Conservation (phyloP, 805 yeast species). For the Candida silvatica region DNA sequence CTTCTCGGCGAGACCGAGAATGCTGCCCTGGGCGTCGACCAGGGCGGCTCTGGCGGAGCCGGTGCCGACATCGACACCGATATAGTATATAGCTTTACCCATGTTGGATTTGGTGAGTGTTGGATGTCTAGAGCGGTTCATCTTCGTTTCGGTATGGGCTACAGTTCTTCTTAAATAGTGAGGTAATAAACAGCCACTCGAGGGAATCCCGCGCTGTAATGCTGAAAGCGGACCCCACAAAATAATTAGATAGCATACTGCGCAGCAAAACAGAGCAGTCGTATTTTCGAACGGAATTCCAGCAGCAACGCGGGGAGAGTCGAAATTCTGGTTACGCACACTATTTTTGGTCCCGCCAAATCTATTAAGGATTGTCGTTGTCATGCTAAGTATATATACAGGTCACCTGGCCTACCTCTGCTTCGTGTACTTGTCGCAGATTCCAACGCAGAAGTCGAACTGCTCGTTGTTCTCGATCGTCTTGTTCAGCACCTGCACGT, state of each 20-base stretch:
- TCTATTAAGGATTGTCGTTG: background rate
- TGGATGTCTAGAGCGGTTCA: background rate
- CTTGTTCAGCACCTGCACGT: constrained; percentile 71
- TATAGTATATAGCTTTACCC: constrained; percentile 18
- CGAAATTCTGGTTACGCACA: background rate
- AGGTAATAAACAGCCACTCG: too few species aligned
- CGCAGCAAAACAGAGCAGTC: too few species aligned
- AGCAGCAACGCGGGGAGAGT: too few species aligned
- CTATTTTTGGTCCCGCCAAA: too few species aligned
- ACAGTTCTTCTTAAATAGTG: too few species aligned
- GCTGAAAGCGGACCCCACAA: too few species aligned
- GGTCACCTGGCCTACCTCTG: constrained; percentile 1
- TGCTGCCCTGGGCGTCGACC: constrained; percentile 76
- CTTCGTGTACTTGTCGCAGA: constrained; percentile 24
- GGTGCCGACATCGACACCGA: constrained; percentile 64
- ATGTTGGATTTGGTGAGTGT: background rate
- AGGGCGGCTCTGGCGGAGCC: constrained; percentile 95
- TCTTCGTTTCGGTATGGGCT: background rate
- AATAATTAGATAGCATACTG: too few species aligned
- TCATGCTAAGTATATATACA: background rate
- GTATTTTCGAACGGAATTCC: too few species aligned
- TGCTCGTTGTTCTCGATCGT: constrained; percentile 84
- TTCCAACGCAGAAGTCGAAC: constrained; percentile 85
- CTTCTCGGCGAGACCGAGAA: constrained; percentile 69
- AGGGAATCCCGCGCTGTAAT: too few species aligned